Percentiles rank a stretch among this genome's conserved stretches.
Evolutionary conservation across 78 protist genomes (phyloP).

Genomic region (Diacronema lutheri): DNA sequence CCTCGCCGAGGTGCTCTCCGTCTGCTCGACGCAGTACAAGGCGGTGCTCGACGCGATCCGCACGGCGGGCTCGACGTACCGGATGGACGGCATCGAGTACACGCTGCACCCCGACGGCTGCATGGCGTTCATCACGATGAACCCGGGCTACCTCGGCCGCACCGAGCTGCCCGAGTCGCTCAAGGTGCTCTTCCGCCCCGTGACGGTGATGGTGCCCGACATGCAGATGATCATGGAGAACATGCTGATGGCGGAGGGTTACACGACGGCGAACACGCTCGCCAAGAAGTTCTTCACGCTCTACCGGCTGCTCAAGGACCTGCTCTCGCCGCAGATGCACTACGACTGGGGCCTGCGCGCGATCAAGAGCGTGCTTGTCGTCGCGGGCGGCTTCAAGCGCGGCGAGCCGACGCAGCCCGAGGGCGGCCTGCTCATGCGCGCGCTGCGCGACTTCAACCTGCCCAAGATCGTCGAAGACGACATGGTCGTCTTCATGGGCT

Average conservation of each 20-base stretch:
- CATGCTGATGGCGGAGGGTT: slow-evolving; percentile 66
- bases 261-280: slow-evolving; percentile 45
- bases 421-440: slow-evolving; percentile 63
- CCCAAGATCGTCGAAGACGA: slow-evolving; percentile 62
- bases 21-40: slow-evolving; percentile 76
- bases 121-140: slow-evolving; percentile 80
- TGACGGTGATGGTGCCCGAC: slow-evolving; percentile 81
- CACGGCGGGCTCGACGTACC: neutral
- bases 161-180: slow-evolving; percentile 86
- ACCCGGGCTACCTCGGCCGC: slow-evolving; percentile 85
- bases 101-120: slow-evolving; percentile 2
- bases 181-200: slow-evolving; percentile 52
- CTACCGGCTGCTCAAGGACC: slow-evolving; percentile 66
- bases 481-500: slow-evolving; percentile 62
- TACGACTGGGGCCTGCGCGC: slow-evolving; percentile 93
- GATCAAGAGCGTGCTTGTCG: slow-evolving; percentile 75
- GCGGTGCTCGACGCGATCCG: slow-evolving; percentile 62
- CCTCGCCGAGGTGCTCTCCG: slow-evolving; percentile 68
- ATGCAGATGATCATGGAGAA: slow-evolving; percentile 67
- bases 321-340: slow-evolving; percentile 72
- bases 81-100: slow-evolving; percentile 2
- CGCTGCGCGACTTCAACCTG: slow-evolving; percentile 76
- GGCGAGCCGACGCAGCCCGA: slow-evolving; percentile 67
- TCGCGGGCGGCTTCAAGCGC: slow-evolving; percentile 81
- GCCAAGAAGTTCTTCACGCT: slow-evolving; percentile 74